These are phyloP conservation scores for Hyaloperonospora brassicae DNA, from an alignment of 352 stramenopile genomes.

Conservation along the genomic window DNA sequence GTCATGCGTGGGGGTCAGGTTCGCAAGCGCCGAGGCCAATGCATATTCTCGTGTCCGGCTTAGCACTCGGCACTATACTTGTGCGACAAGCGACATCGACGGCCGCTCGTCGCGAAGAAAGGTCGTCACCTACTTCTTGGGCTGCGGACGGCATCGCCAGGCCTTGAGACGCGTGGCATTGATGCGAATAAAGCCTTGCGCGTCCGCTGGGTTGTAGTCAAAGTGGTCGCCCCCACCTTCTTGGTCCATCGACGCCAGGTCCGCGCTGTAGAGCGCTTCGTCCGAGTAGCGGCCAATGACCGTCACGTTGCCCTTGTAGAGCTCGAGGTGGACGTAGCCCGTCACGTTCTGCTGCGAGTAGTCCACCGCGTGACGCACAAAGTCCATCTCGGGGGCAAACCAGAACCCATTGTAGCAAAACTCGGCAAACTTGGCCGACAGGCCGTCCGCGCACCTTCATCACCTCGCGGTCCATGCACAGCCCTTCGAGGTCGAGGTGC, in stretches of 20 bases:
- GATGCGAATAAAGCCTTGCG: slow-evolving; percentile 98
- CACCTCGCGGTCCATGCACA: slow-evolving; percentile 96
- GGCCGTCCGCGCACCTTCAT: slow-evolving; percentile 90
- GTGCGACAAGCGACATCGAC: no score
- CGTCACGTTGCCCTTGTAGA: slow-evolving; percentile 98
- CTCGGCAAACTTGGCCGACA: slow-evolving; percentile 94
- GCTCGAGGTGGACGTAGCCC: slow-evolving; percentile 90
- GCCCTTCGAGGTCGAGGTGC: slow-evolving; percentile 90
- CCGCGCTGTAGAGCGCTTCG: slow-evolving; percentile 94
- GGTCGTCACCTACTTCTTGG: slow-evolving; percentile 32
- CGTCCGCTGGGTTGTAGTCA: slow-evolving; percentile 97
- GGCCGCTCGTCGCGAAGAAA: no score
- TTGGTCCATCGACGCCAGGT: slow-evolving; percentile 98
- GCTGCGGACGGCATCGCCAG: slow-evolving; percentile 53
- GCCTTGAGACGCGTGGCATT: slow-evolving; percentile 97
- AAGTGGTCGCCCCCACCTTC: slow-evolving; percentile 92
- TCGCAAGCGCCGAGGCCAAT: no score
- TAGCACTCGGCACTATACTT: no score
- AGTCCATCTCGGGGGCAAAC: slow-evolving; percentile 99
- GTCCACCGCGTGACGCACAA: slow-evolving; percentile 93
- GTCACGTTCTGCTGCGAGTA: slow-evolving; percentile 93
- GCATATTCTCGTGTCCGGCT: no score
- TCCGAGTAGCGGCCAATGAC: slow-evolving; percentile 88
- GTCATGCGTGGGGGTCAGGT: no score
- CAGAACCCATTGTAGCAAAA: slow-evolving; percentile 99